phyloP scores from a whole-genome alignment of 371 early-diverging fungal genomes.

The Dichotomocladium elegans region DNA sequence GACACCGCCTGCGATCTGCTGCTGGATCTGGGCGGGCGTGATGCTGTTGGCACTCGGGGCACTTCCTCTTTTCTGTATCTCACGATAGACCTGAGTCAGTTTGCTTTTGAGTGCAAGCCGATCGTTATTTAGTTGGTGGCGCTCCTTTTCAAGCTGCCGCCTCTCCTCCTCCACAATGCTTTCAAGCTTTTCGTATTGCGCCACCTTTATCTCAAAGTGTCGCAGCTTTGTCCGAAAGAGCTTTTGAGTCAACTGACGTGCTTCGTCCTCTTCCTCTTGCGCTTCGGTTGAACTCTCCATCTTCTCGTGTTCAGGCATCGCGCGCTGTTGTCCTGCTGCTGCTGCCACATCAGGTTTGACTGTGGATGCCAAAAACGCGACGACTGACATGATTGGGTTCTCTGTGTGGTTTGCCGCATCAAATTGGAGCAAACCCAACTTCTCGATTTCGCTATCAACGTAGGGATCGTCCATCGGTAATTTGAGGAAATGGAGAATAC shows the following conservation, averaged over 20 bases:
- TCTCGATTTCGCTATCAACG: conserved; percentile 40
- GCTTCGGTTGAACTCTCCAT: conserved; percentile 5
- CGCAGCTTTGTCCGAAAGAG: conserved; percentile 74
- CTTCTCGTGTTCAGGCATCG: conserved; percentile 3
- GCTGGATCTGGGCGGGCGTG: conserved; percentile 41
- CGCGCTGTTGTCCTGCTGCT: conserved; percentile 56
- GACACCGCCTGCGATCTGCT: conserved; percentile 23
- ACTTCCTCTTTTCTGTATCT: conserved; percentile 29
- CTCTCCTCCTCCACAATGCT: conserved; percentile 61
- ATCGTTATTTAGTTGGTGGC: conserved; percentile 72
- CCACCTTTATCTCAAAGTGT: conserved; percentile 74
- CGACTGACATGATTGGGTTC: conserved; percentile 94
- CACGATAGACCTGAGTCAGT: conserved; percentile 40
- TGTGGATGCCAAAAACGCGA: conserved; percentile 92
- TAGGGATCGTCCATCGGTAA: conserved; percentile 65
- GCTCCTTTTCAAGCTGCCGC: conserved; percentile 80
- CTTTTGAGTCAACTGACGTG: conserved; percentile 38
- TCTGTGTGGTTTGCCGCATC: conserved; percentile 62
- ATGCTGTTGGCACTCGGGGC: conserved; percentile 28
- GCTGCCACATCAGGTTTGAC: conserved; percentile 92
- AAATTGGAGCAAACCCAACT: conserved; percentile 46
- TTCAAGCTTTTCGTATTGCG: conserved; percentile 86
- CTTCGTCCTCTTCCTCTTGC: conserved; percentile 10
- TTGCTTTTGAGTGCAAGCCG: conserved; percentile 56
- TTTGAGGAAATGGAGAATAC: conserved; percentile 35